Base-by-base conservation (phyloP, 1,139 yeast genomes). In the Saccharomycopsis hybrid region DNA sequence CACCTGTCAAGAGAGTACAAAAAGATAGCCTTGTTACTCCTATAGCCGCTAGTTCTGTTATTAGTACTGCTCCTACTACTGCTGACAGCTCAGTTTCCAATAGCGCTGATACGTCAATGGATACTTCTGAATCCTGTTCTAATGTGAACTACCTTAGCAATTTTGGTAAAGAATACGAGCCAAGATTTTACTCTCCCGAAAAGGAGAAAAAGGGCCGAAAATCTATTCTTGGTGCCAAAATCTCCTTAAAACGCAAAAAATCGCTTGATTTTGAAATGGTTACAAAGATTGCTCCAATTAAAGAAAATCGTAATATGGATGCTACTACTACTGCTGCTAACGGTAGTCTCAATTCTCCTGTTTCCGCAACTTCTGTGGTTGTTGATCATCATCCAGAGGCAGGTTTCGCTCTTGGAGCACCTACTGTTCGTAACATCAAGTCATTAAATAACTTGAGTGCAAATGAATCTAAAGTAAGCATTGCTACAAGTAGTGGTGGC, bases 251-350 rank as follows among this genome's bases (percentile, higher is more conserved):
- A 42, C 40, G 35, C 24, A 51, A 41, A 29, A 50, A 44, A 9
- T 44, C 49, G 13, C 24, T 35, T 9, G 54, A 45, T 36, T 51
- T 51, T 29, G 54, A 51, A 29, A 49, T 51, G 42, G 44, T 51
- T 13, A 48, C 49, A 18, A 44, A 35, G 13, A n/a, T n/a, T n/a
- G 5, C n/a, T 8, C 7, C 39, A 5, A 36, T 36, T n/a, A 24
- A 13, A 36, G 46, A 43, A 11, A n/a, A n/a, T n/a, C n/a, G n/a
- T n/a, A n/a, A n/a, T n/a, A n/a, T n/a, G n/a, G n/a, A n/a, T n/a
- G n/a, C n/a, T n/a, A n/a, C n/a, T n/a, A n/a, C n/a, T n/a, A n/a
- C n/a, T n/a, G n/a, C n/a, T n/a, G 46, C 18, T 25, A 30, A 35
- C 8, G 37, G 25, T 9, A 4, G 40, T 4, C 5, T 28, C 7